These are phyloP conservation scores for Fusarium tanahbumbuense DNA, from an alignment of 2,329 filamentous ascomycete species.

Conservation along the genomic window DNA sequence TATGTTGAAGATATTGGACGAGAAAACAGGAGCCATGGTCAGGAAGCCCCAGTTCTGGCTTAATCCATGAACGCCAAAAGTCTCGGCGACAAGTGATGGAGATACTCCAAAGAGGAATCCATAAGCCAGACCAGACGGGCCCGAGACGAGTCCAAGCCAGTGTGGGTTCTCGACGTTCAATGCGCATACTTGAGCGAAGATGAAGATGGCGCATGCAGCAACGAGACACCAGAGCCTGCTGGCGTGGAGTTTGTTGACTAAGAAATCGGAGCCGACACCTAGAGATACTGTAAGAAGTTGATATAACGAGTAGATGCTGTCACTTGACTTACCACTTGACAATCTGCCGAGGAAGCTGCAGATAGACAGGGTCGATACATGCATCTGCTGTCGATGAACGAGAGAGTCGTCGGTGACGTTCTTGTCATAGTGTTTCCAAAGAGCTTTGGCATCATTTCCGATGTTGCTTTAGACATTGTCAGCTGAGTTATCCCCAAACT, in stretches of 20 bases:
- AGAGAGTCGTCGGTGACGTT: conserved; percentile 79
- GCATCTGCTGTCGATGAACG: conserved; percentile 83
- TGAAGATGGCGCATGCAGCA: conserved; percentile 80
- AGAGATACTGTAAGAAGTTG: conserved; percentile 26
- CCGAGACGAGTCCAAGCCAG: conserved; percentile 80
- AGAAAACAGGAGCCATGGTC: conserved; percentile 87
- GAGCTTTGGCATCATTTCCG: conserved; percentile 85
- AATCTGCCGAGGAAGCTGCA: conserved; percentile 88
- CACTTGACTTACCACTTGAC: conserved; percentile 69
- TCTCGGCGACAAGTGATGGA: conserved; percentile 88
- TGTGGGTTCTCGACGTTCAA: conserved; percentile 81
- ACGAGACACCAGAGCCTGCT: conserved; percentile 94
- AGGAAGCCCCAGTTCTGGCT: conserved; percentile 98
- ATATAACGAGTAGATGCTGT: background rate
- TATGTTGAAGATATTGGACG: conserved; percentile 91
- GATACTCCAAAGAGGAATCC: conserved; percentile 95
- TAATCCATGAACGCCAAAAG: conserved; percentile 88
- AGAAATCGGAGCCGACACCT: conserved; percentile 90
- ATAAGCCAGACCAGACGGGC: conserved; percentile 87
- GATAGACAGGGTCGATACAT: conserved; percentile 93
- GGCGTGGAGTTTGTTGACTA: conserved; percentile 82
- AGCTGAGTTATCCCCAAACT: conserved; percentile 11
- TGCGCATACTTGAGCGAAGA: conserved; percentile 80
- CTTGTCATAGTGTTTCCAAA: conserved; percentile 89
- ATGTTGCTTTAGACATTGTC: conserved; percentile 76